Percentiles rank a stretch among this genome's conserved stretches.
Conservation (phyloP, 1,284 basidiomycete species). For the Omphalotus olearius region DNA sequence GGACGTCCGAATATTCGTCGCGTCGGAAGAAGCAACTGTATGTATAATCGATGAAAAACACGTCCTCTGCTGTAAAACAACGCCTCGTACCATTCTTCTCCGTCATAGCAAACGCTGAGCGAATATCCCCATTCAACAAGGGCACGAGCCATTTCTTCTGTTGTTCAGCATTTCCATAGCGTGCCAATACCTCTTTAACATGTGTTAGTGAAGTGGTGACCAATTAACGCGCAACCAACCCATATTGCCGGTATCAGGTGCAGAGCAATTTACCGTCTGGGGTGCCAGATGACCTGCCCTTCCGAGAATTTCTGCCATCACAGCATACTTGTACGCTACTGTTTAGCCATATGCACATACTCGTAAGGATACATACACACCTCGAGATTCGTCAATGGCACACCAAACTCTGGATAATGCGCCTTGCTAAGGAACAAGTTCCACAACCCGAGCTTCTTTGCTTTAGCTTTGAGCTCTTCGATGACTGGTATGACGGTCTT, state of each 20-base stretch:
- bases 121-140: slow-evolving; percentile 88
- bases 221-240: slow-evolving; percentile 42
- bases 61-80: slow-evolving; percentile 5
- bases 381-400: slow-evolving; percentile 91
- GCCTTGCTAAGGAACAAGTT: slow-evolving; percentile 94
- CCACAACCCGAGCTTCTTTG: slow-evolving; percentile 89
- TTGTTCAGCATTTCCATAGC: slow-evolving; percentile 87
- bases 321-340: slow-evolving; percentile 68
- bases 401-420: slow-evolving; percentile 87
- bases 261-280: slow-evolving; percentile 88
- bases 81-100: slow-evolving; percentile 72
- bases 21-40: slow-evolving; percentile 90
- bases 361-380: slow-evolving; percentile 31
- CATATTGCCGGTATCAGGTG: slow-evolving; percentile 96
- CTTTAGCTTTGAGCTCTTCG: slow-evolving; percentile 85
- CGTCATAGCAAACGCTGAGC: slow-evolving; percentile 94
- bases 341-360: slow-evolving; percentile 2
- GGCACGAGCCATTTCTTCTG: slow-evolving; percentile 90
- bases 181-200: slow-evolving; percentile 85
- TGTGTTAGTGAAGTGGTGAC: background rate
- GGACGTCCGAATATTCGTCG: slow-evolving; percentile 91
- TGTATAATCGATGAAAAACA: slow-evolving; percentile 8
- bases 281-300: slow-evolving; percentile 79
- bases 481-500: slow-evolving; percentile 78
- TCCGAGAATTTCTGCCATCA: slow-evolving; percentile 95